A percentile compares a stretch with the other conserved stretches of the same genome.
These are phyloP conservation scores for Exophiala sp. DNA, from an alignment of 2,329 filamentous ascomycete genomes.

Conservation along the genomic window DNA sequence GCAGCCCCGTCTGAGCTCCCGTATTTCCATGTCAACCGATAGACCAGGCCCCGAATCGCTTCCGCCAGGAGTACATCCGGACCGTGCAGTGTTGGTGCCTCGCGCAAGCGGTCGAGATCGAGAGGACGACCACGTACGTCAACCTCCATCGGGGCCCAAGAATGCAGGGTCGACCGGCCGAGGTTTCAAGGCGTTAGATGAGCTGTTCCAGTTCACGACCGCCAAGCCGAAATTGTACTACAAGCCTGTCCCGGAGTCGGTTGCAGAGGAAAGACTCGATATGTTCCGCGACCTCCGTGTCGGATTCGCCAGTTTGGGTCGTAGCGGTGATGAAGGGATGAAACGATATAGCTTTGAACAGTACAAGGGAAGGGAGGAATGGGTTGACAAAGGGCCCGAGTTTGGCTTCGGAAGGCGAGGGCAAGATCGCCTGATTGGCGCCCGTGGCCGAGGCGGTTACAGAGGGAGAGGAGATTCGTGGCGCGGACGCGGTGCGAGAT, in stretches of 20 bases:
- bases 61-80: constrained; percentile 18
- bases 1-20: constrained; percentile 7
- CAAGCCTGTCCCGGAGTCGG: constrained; percentile 57
- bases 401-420: constrained; percentile 44
- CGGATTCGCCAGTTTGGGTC: constrained; percentile 31
- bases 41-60: constrained; percentile 4
- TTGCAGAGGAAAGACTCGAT: constrained; percentile 61
- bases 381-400: constrained; percentile 68
- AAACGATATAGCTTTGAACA: constrained; percentile 67
- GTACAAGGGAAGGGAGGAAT: constrained; percentile 46
- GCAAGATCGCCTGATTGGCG: constrained; percentile 32
- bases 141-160: constrained; percentile 9
- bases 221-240: constrained; percentile 62
- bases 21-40: constrained; percentile 7
- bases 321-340: constrained; percentile 48
- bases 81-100: constrained; percentile 15
- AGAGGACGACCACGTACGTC: constrained; percentile 13
- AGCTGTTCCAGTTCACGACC: constrained; percentile 54
- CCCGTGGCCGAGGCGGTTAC: constrained; percentile 28
- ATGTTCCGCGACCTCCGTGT: constrained; percentile 46
- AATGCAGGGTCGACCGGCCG: constrained; percentile 25
- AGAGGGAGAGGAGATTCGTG: constrained; percentile 24
- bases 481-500: constrained; percentile 10
- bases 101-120: constrained; percentile 2
- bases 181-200: constrained; percentile 53